phyloP scores from a whole-genome alignment of 768 basidiomycete genomes.

The Kwoniella botswanensis region DNA sequence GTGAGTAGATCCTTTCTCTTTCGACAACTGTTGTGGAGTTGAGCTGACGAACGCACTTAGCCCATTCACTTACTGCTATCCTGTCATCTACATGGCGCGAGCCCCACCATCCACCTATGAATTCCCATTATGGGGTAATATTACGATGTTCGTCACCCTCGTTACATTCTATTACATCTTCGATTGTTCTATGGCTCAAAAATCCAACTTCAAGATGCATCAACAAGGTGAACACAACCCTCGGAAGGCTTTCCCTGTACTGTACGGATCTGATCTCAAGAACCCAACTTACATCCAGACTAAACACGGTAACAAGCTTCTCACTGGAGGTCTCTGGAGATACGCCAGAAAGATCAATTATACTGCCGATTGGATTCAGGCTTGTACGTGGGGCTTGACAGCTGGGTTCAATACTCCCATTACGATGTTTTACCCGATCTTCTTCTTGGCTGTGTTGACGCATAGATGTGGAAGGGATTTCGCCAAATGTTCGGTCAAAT shows the following conservation, averaged over 20 bases:
- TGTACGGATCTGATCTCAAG: slow-evolving; percentile 78
- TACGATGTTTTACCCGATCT: slow-evolving; percentile 91
- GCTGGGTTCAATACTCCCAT: slow-evolving; percentile 90
- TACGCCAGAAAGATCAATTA: slow-evolving; percentile 98
- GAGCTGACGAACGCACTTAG: slow-evolving; percentile 27
- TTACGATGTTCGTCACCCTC: slow-evolving; percentile 74
- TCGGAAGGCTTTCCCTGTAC: slow-evolving; percentile 91
- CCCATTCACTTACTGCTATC: slow-evolving; percentile 85
- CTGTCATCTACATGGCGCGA: slow-evolving; percentile 96
- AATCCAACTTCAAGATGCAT: slow-evolving; percentile 96
- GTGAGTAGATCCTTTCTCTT: slow-evolving; percentile 34
- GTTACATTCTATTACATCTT: slow-evolving; percentile 87
- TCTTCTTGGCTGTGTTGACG: slow-evolving; percentile 89
- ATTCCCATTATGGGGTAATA: slow-evolving; percentile 77
- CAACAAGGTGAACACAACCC: slow-evolving; percentile 82
- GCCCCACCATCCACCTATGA: slow-evolving; percentile 84
- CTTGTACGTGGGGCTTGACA: slow-evolving; percentile 88
- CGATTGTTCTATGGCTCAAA: slow-evolving; percentile 94
- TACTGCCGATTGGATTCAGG: slow-evolving; percentile 89
- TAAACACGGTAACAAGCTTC: slow-evolving; percentile 87
- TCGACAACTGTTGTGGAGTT: neutral
- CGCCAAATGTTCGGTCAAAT: slow-evolving; percentile 88
- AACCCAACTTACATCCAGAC: slow-evolving; percentile 94
- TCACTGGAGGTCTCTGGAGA: slow-evolving; percentile 92
- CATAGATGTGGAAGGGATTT: slow-evolving; percentile 94